A percentile compares a stretch with the other conserved stretches of the same genome.
Conservation (phyloP, 495 filamentous ascomycete species). For the Terfezia claveryi region DNA sequence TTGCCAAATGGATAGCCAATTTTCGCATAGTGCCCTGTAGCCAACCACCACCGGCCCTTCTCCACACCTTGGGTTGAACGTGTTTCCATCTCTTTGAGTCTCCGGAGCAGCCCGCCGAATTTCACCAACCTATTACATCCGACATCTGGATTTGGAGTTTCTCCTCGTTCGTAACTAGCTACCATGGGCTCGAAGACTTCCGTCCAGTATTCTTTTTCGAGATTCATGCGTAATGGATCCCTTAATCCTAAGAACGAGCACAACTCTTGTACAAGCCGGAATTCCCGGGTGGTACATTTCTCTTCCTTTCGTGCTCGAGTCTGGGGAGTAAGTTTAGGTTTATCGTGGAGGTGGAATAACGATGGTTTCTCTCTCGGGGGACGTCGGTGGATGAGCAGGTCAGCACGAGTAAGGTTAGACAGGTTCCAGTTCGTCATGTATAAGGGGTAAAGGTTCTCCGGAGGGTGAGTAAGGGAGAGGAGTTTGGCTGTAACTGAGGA, state of each 20-base stretch:
- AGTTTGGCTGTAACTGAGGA: slow-evolving; percentile 15
- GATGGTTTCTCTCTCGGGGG: slow-evolving; percentile 11
- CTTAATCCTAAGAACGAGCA: slow-evolving; percentile 9
- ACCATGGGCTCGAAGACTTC: slow-evolving; percentile 18
- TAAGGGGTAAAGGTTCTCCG: slow-evolving; percentile 15
- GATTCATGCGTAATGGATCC: slow-evolving; percentile 9
- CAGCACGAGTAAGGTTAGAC: slow-evolving; percentile 8
- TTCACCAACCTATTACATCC: slow-evolving; percentile 17
- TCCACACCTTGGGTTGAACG: neutral
- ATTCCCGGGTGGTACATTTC: slow-evolving; percentile 14
- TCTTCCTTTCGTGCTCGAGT: neutral
- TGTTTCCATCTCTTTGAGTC: slow-evolving; percentile 6
- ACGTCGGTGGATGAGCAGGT: neutral
- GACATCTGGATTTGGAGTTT: slow-evolving; percentile 17
- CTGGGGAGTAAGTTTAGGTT: neutral
- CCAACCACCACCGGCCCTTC: slow-evolving; percentile 15
- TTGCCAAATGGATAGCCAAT: neutral
- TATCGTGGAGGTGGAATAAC: neutral
- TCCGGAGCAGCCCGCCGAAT: slow-evolving; percentile 12
- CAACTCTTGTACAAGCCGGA: slow-evolving; percentile 10
- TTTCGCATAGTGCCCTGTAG: slow-evolving; percentile 10
- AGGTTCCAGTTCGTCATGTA: slow-evolving; percentile 18
- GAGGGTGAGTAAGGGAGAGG: slow-evolving; percentile 9
- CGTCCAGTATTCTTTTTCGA: slow-evolving; percentile 18
- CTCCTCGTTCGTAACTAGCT: slow-evolving; percentile 7